Base-by-base conservation (phyloP, 164 flowering plant genomes). In the Tinospora cordifolia region DNA sequence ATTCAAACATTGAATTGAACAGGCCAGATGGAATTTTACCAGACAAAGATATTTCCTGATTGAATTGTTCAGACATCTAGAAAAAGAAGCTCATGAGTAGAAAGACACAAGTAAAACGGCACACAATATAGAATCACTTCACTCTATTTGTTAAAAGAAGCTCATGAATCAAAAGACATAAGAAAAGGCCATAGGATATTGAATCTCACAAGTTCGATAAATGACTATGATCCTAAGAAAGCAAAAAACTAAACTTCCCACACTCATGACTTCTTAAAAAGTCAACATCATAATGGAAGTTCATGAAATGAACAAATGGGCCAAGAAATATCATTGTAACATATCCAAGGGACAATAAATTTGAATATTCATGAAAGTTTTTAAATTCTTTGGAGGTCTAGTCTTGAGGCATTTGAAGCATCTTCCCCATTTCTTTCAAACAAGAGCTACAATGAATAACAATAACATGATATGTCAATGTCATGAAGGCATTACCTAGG, bases 51-150 rank as follows among this genome's bases (percentile, higher is more conserved):
- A 93, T 68, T 62, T 89, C 96, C 82, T 90, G 98, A 78, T 93
- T 93, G 81, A 90, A 90, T 72, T 90, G 96, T 87, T 90, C 97
- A 17, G 93, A 88, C 98, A 93, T 91, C 98, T 91, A 81, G 34
- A 67, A 64, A 65, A 69, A 34, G 54, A 71, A 44, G 80, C 14
- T 36, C 19, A 6, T 9, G 62, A 13, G 44, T 68, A 25, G 54
- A 68, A 51, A 64, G 41, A 64, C 38, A 64, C 17, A 64, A 30
- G 66, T 19, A n/a, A 44, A 21, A 21, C 24, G n/a, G 21, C 21
- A 54, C 25, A n/a, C 9, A 22, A 19, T 54, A n/a, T 21, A 1
- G 21, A 54, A 54, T 54, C 60, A n/a, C n/a, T n/a, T 60, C 25
- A 60, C 63, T 30, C 63, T 30, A 60, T 60, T 24, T 60, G 36